These are phyloP conservation scores for Tetracladium setigerum DNA, from an alignment of 495 filamentous ascomycete species.

Conservation along the genomic window DNA sequence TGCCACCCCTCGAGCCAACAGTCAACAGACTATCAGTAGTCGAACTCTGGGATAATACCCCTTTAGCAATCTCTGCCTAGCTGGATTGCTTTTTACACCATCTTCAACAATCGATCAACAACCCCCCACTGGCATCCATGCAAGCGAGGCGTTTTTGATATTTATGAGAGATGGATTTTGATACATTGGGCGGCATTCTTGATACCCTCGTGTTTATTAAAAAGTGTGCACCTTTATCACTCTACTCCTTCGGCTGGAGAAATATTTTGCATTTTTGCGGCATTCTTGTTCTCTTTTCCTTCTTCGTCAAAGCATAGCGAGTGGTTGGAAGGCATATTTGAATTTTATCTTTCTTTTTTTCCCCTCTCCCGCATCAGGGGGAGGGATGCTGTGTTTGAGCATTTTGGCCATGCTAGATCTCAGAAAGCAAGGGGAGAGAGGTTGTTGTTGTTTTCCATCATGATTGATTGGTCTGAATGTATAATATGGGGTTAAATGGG, in stretches of 20 bases:
- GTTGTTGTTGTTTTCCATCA: background rate
- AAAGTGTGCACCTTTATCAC: conserved; percentile 36
- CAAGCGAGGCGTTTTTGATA: background rate
- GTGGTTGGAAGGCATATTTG: conserved; percentile 16
- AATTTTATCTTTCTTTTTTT: conserved; percentile 14
- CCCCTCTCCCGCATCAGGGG: background rate
- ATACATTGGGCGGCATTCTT: conserved; percentile 15
- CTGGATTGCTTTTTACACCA: background rate
- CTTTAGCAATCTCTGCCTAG: conserved; percentile 4
- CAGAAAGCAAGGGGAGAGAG: background rate
- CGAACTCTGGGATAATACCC: conserved; percentile 35
- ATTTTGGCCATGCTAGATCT: conserved; percentile 17
- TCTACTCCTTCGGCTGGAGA: conserved; percentile 39
- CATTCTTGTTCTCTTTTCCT: conserved; percentile 24
- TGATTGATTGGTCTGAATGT: conserved; percentile 8
- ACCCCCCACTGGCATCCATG: background rate
- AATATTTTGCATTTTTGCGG: conserved; percentile 21
- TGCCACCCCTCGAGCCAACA: conserved; percentile 33
- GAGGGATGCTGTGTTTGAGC: background rate
- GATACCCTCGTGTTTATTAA: conserved; percentile 23
- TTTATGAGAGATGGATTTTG: conserved; percentile 3
- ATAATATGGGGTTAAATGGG: conserved; percentile 20
- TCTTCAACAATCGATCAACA: background rate
- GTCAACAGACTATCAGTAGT: conserved; percentile 42
- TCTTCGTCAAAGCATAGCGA: conserved; percentile 20